Percentiles rank a stretch among this genome's conserved stretches.
phyloP scores from a whole-genome alignment of 2,329 filamentous ascomycete species.

The Ophiocordyceps camponoti-rufipedis region DNA sequence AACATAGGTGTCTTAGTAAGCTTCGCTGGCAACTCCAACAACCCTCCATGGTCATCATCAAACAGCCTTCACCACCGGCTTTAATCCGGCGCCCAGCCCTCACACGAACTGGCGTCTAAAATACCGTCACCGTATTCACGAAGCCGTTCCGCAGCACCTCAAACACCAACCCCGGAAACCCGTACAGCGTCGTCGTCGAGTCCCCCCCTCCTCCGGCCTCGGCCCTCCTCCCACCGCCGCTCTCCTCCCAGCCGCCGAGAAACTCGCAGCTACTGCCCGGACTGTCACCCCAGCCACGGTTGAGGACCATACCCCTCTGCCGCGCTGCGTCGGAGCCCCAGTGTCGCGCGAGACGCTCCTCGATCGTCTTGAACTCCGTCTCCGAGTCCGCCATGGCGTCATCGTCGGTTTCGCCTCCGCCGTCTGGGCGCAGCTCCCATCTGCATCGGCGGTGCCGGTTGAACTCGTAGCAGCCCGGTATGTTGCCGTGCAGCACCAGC shows the following conservation, averaged over 20 bases:
- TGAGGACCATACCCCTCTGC: conserved; percentile 68
- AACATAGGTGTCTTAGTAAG: not conserved
- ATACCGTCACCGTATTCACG: conserved; percentile 79
- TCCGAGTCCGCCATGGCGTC: conserved; percentile 46
- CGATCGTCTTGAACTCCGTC: conserved; percentile 57
- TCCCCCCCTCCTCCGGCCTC: conserved; percentile 30
- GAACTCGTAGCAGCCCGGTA: conserved; percentile 91
- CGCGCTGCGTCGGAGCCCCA: conserved; percentile 43
- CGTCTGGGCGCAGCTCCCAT: conserved; percentile 51
- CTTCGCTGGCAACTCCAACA: too few species aligned
- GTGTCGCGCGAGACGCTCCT: conserved; percentile 44
- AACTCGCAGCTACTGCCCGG: conserved; percentile 80
- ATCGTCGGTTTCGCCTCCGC: conserved; percentile 28
- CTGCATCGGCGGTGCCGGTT: conserved; percentile 81
- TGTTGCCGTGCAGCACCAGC: conserved; percentile 82
- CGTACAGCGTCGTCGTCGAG: conserved; percentile 67
- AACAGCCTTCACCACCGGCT: too few species aligned
- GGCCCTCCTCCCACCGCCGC: conserved; percentile 30
- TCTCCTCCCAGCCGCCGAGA: conserved; percentile 74
- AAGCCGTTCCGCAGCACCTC: conserved; percentile 87
- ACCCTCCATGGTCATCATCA: too few species aligned
- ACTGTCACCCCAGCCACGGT: conserved; percentile 80
- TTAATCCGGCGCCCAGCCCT: not conserved
- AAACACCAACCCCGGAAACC: conserved; percentile 86
- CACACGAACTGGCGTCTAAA: conserved; percentile 23